Evolutionary conservation across 495 filamentous ascomycete species (phyloP), one percentile per base, ranked within the genome.

Genomic region (Podospora conica): DNA sequence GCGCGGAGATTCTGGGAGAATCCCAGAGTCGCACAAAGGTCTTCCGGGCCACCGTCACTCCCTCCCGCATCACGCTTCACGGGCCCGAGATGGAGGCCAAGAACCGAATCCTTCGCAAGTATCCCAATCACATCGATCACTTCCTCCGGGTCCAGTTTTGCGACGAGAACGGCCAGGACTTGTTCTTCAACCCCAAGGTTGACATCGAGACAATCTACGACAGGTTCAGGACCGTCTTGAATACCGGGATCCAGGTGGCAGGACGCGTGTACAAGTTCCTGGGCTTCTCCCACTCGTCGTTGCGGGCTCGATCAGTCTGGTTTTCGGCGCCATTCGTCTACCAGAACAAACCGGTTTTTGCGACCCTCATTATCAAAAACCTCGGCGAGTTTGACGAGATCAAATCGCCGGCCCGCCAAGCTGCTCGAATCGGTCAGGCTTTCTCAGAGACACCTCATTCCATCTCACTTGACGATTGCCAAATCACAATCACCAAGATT

Each of bases 271-370:
- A 86, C 70, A 71, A 74, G 8, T 94, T 94, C 69, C 78, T 94
- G 1, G 91, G 91, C 1, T 96, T 93, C 71, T 93, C 90, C 0
- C 90, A 92, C 73, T 93, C 90, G 0, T 92, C 90, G 0, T 79
- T 96, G 28, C 80, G 90, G 10, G 74, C 81, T 0, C 88, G 90
- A 62, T 84, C 86, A 0, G 86, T 83, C 57, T 92, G 90, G 90
- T 91, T 92, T 66, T 87, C 88, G 76, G 86, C 90, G 0, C 84
- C 87, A 0, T 92, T 96, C 67, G 12, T 81, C 1, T 73, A 86
- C 61, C 66, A 86, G 1, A 70, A 71, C 1, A 29, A 67, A 1
- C 67, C 85, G 0, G 75, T 81, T 0, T 74, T 80, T 11, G 76
- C 85, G 15, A 60, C 73, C 24, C 72, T 67, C 1, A 82, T 95